Evolutionary conservation across 1,284 basidiomycete genomes (phyloP).

Genomic region (Ceratorhiza oryzae-sativae): DNA sequence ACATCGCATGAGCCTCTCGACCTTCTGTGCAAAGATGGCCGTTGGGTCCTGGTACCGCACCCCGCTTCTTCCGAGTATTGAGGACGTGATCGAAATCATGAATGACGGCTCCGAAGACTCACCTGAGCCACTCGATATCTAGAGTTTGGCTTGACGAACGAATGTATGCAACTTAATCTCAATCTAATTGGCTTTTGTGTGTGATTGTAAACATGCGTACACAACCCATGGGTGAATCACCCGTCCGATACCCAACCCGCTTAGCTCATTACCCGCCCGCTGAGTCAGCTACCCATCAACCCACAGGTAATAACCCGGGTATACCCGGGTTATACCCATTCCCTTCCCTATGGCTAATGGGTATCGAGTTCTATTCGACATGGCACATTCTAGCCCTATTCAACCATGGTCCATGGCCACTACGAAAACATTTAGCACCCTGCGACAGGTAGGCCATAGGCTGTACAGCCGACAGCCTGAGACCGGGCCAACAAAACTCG

Average conservation of each 20-base stretch:
- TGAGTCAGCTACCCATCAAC: constrained; percentile 5
- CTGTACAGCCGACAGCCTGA: too few relatives aligned
- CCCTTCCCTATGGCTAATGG: constrained; percentile 27
- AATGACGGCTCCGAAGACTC: neutral
- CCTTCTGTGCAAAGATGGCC: constrained; percentile 27
- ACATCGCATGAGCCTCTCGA: constrained; percentile 9
- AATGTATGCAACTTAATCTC: neutral
- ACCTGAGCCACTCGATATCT: constrained; percentile 2
- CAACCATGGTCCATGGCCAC: too few relatives aligned
- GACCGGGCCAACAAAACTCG: neutral
- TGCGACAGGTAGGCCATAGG: too few relatives aligned
- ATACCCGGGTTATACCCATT: constrained; percentile 1
- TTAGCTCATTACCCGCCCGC: neutral
- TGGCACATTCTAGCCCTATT: too few relatives aligned
- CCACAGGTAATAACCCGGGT: constrained; percentile 6
- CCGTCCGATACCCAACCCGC: neutral
- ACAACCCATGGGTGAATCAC: neutral
- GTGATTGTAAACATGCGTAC: neutral
- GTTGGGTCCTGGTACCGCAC: constrained; percentile 24
- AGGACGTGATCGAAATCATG: neutral
- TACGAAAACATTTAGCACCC: too few relatives aligned
- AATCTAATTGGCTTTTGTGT: neutral
- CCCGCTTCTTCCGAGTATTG: neutral
- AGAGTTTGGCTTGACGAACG: neutral
- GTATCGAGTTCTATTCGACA: too few relatives aligned